Conservation (phyloP, 192 early-diverging fungal species). For the Cetraspora pellucida region DNA sequence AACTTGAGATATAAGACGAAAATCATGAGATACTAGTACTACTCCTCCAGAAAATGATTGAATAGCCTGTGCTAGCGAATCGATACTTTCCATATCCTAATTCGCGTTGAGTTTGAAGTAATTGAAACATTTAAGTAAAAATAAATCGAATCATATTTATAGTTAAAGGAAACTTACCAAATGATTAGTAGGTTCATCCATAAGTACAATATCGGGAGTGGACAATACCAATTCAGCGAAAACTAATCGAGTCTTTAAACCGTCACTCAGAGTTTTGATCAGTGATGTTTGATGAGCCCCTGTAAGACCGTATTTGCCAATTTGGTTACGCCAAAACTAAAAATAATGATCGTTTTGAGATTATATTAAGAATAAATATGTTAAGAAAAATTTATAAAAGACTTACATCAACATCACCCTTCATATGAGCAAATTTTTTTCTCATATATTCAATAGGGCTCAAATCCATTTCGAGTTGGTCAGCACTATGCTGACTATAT, state of each 20-base stretch:
- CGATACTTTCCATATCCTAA: conserved; percentile 83
- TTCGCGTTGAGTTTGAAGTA: too few species aligned
- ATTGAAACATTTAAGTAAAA: neutral
- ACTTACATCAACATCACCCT: conserved; percentile 69
- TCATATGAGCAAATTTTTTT: conserved; percentile 76
- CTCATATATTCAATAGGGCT: conserved; percentile 93
- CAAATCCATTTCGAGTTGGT: conserved; percentile 88
- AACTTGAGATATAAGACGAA: conserved; percentile 95
- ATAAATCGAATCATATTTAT: neutral
- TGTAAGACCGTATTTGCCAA: conserved; percentile 94
- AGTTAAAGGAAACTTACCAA: conserved; percentile 63
- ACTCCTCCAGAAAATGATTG: conserved; percentile 94
- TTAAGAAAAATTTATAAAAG: neutral
- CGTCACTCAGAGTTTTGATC: conserved; percentile 90
- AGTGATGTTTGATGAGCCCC: conserved; percentile 89
- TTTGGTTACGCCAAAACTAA: conserved; percentile 83
- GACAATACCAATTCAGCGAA: conserved; percentile 92
- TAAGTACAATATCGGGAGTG: conserved; percentile 90
- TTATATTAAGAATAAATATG: neutral
- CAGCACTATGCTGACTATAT: conserved; percentile 96
- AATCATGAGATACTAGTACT: conserved; percentile 98
- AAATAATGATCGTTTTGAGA: neutral
- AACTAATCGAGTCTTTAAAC: conserved; percentile 92
- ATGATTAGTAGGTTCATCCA: conserved; percentile 99
- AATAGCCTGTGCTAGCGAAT: conserved; percentile 94